A percentile compares a stretch with the other conserved stretches of the same genome.
Evolutionary conservation across 805 yeast species (phyloP).

Genomic region (Barnettozyma vustinii): DNA sequence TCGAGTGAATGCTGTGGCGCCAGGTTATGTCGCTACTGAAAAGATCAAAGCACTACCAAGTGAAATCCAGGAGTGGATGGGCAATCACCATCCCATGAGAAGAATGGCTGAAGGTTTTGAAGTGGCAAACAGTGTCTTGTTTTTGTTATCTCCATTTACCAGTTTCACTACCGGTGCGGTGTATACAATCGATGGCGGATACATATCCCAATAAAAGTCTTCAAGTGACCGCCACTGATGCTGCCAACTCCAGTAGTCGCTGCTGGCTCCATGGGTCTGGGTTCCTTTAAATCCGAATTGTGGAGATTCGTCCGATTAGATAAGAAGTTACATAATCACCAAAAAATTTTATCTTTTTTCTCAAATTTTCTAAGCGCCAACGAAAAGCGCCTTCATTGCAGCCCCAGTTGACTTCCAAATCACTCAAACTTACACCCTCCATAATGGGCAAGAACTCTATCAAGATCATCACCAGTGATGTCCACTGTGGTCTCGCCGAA

Average conservation of each 20-base stretch:
- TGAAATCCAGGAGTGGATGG: neutral
- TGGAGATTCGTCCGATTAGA: neutral
- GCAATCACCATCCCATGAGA: neutral
- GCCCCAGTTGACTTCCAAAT: neutral
- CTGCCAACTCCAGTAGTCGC: too few species aligned
- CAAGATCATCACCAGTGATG: constrained; percentile 62
- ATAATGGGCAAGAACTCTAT: constrained; percentile 68
- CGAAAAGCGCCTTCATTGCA: neutral
- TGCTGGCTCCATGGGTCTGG: too few species aligned
- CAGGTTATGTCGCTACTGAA: neutral
- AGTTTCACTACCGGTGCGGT: neutral
- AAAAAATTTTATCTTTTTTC: neutral
- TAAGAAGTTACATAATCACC: neutral
- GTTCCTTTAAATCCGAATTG: neutral
- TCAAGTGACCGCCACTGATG: too few species aligned
- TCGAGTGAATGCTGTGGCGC: neutral
- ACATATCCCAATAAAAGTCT: neutral
- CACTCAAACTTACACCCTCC: neutral
- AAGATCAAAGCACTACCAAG: neutral
- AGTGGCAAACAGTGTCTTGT: neutral
- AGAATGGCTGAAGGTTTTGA: neutral
- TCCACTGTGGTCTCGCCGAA: constrained; percentile 64
- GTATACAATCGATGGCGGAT: neutral
- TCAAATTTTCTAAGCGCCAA: neutral
- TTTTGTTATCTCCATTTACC: neutral